These are phyloP conservation scores for Saururus chinensis DNA, from an alignment of 164 flowering plant species.

Conservation along the genomic window DNA sequence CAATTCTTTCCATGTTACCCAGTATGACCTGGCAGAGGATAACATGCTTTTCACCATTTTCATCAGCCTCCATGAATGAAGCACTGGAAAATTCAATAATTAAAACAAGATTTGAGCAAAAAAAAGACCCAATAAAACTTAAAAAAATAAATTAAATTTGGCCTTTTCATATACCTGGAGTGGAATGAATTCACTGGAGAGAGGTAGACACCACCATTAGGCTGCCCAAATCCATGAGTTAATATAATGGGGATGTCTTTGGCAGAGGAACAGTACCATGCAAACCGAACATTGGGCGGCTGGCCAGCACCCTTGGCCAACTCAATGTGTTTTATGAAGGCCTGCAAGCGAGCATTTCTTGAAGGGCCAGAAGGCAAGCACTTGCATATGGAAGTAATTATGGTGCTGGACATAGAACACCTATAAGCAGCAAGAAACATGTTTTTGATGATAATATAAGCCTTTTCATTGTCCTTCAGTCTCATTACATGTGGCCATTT, in stretches of 20 bases:
- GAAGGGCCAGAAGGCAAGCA: slow-evolving; percentile 17
- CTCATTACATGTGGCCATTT: slow-evolving; percentile 23
- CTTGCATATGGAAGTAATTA: slow-evolving; percentile 24
- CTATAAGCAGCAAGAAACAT: slow-evolving; percentile 20
- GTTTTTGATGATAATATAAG: slow-evolving; percentile 11
- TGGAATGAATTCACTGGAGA: slow-evolving; percentile 24
- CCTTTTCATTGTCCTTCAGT: slow-evolving; percentile 7
- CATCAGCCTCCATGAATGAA: slow-evolving; percentile 6
- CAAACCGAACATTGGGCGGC: slow-evolving; percentile 21
- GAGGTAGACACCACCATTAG: slow-evolving; percentile 39
- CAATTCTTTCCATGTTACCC: slow-evolving; percentile 44
- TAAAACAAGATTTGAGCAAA: not conserved
- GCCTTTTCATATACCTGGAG: slow-evolving; percentile 22
- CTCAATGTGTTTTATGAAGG: slow-evolving; percentile 29
- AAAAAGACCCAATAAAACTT: not conserved
- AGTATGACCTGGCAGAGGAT: slow-evolving; percentile 45
- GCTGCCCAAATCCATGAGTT: slow-evolving; percentile 35
- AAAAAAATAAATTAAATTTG: not conserved
- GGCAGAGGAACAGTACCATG: slow-evolving; percentile 38
- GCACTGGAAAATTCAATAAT: not conserved
- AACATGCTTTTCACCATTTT: slow-evolving; percentile 38
- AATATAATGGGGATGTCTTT: slow-evolving; percentile 21
- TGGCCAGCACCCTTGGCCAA: slow-evolving; percentile 26
- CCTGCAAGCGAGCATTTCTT: slow-evolving; percentile 25
- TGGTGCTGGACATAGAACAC: slow-evolving; percentile 10